Conservation (phyloP, 352 stramenopile species). For the Hyaloperonospora arabidopsidis region DNA sequence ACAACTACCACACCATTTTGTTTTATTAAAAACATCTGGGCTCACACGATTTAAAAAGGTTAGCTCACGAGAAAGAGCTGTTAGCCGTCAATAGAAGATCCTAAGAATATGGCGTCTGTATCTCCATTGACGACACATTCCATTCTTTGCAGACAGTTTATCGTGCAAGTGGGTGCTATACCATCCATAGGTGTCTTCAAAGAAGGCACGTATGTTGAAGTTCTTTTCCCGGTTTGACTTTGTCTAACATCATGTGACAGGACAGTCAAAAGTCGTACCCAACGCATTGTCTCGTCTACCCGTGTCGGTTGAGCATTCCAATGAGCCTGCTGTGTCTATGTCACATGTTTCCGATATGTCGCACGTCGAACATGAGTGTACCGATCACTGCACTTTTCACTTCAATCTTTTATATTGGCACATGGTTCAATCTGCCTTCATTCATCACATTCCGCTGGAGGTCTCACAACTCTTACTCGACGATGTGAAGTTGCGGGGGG, state of each 20-base stretch:
- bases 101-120: background rate
- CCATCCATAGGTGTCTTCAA: constrained; percentile 5
- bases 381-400: background rate
- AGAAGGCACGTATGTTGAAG: constrained; percentile 6
- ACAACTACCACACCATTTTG: too few relatives aligned
- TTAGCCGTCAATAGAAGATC: background rate
- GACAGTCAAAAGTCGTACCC: constrained; percentile 1
- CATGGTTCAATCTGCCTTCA: background rate
- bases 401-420: background rate
- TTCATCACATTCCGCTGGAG: background rate
- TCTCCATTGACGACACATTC: constrained; percentile 1
- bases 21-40: too few relatives aligned
- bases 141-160: constrained; percentile 1
- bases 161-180: constrained; percentile 7
- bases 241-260: constrained; percentile 3
- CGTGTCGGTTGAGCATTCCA: background rate
- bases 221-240: constrained; percentile 11
- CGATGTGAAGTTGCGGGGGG: background rate
- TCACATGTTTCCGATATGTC: background rate
- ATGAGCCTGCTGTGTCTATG: background rate
- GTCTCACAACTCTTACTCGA: background rate
- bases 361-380: background rate
- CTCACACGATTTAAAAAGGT: background rate
- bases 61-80: background rate
- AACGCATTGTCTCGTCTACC: constrained; percentile 1